phyloP scores from a whole-genome alignment of 106 monocot species.

The Dactylorhiza incarnata region DNA sequence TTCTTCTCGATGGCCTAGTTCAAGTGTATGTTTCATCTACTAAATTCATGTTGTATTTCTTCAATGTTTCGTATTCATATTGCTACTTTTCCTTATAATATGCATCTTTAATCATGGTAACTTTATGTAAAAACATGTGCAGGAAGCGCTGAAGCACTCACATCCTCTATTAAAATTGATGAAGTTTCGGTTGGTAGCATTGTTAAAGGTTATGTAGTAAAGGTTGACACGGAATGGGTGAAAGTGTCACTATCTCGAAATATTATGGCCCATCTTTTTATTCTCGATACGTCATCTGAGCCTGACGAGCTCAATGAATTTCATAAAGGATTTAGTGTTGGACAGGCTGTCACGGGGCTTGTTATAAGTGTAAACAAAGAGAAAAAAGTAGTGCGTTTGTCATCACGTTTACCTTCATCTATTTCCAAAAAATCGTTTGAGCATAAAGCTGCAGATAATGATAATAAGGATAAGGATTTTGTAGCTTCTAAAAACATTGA shows the following conservation, averaged over 20 bases:
- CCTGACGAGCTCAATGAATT: conserved; percentile 71
- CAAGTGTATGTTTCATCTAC: neutral
- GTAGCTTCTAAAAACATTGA: conserved; percentile 11
- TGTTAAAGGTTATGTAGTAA: conserved; percentile 64
- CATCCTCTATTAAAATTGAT: neutral
- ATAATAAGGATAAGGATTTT: conserved; percentile 7
- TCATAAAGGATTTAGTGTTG: conserved; percentile 52
- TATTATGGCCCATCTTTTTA: conserved; percentile 43
- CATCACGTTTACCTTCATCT: conserved; percentile 10
- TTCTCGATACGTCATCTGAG: conserved; percentile 84
- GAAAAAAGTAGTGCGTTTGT: conserved; percentile 50
- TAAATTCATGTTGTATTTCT: neutral
- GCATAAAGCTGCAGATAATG: neutral
- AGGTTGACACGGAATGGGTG: conserved; percentile 71
- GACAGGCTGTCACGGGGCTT: conserved; percentile 47
- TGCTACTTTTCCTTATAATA: neutral
- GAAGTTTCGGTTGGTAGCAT: conserved; percentile 41
- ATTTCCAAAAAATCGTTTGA: neutral
- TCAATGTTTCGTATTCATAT: neutral
- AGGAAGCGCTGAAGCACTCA: conserved; percentile 6
- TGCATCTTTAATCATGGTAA: neutral
- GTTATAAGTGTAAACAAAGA: conserved; percentile 51
- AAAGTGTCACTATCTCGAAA: conserved; percentile 46
- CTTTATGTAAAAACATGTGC: neutral
- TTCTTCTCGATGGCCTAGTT: neutral